Conservation (phyloP, 108 stramenopile species). For the Nannochloropsis oceanica region DNA sequence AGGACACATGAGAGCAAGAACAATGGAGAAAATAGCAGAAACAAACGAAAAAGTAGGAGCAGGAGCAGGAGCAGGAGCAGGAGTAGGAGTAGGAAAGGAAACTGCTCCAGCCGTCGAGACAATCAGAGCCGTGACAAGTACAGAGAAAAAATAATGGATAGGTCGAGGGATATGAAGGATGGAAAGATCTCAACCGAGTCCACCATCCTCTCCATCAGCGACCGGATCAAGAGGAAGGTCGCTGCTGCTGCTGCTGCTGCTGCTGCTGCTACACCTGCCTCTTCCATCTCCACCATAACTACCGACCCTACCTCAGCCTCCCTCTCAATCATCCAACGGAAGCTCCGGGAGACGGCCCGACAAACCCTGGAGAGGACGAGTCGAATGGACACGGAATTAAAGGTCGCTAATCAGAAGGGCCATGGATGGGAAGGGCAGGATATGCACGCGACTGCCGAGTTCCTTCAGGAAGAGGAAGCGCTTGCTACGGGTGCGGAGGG, state of each 20-base stretch:
- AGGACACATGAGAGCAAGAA: no score
- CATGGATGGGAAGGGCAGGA: neutral
- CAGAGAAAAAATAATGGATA: no score
- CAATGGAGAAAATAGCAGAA: no score
- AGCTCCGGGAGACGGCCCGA: neutral
- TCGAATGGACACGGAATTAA: neutral
- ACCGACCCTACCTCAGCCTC: neutral
- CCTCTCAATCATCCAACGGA: neutral
- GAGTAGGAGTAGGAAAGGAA: neutral
- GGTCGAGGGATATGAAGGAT: neutral
- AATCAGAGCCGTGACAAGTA: no score
- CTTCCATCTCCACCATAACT: neutral
- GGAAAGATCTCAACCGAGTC: neutral
- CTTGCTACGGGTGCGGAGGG: neutral
- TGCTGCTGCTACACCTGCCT: neutral
- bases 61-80: neutral
- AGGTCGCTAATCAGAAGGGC: neutral
- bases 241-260: neutral
- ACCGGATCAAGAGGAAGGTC: neutral
- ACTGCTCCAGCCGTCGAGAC: neutral
- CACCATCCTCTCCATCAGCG: neutral
- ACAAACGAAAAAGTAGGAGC: neutral
- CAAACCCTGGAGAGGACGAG: neutral
- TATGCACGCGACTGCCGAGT: neutral
- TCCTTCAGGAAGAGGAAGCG: neutral